These are phyloP conservation scores for Trametes sp. DNA, from an alignment of 1,284 basidiomycete genomes.

Conservation along the genomic window DNA sequence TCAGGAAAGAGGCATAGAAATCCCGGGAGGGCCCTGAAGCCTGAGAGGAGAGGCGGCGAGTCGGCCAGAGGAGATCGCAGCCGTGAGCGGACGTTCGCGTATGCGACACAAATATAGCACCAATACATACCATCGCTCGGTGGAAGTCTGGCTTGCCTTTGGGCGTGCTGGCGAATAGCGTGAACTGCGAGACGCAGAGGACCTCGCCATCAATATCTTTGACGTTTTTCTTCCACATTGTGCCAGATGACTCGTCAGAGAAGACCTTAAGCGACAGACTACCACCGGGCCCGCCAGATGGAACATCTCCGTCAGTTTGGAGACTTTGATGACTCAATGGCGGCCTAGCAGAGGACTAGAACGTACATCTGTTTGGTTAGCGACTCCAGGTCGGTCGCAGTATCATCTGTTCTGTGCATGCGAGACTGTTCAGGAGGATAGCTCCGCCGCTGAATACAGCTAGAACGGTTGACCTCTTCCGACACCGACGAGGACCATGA, in stretches of 20 bases:
- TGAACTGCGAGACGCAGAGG: constrained; percentile 93
- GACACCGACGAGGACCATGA: constrained; percentile 90
- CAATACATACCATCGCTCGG: constrained; percentile 77
- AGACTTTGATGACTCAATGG: background rate
- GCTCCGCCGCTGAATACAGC: constrained; percentile 22
- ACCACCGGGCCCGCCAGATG: constrained; percentile 10
- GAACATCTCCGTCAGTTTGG: background rate
- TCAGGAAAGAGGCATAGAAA: constrained; percentile 78
- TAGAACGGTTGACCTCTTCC: constrained; percentile 64
- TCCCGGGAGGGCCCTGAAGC: constrained; percentile 69
- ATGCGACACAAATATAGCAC: constrained; percentile 8
- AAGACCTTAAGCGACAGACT: constrained; percentile 81
- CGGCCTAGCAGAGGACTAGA: background rate
- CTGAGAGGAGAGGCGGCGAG: constrained; percentile 47
- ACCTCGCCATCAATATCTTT: constrained; percentile 88
- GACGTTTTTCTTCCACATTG: constrained; percentile 85
- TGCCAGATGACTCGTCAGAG: constrained; percentile 59
- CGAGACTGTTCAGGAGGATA: constrained; percentile 29
- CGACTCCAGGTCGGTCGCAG: constrained; percentile 68
- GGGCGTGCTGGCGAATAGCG: constrained; percentile 84
- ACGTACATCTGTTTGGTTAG: constrained; percentile 83
- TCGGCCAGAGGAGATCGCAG: constrained; percentile 11
- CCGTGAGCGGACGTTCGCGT: constrained; percentile 19
- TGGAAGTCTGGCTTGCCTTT: constrained; percentile 95
- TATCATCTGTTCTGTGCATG: constrained; percentile 70